Conservation (phyloP, 148 eudicot species). For the Rhododendron ovatum region DNA sequence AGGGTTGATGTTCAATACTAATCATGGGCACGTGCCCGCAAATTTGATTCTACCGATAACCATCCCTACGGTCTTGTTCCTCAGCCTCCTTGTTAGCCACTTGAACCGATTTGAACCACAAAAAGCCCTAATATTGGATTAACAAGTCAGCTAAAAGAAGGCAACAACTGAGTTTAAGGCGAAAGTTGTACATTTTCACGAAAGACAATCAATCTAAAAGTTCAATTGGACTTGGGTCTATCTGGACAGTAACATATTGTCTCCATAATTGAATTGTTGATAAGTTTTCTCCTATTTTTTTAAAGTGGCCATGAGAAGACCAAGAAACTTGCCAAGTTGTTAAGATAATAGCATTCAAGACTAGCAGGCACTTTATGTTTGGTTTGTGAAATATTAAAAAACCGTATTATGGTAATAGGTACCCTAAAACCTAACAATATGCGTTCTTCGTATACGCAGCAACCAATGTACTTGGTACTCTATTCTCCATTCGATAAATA, state of each 20-base stretch:
- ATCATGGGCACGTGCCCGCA: background rate
- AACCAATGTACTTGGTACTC: background rate
- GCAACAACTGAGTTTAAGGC: too few species aligned
- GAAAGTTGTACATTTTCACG: background rate
- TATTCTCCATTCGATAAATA: background rate
- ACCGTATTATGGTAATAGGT: too few species aligned
- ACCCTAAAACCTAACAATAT: too few species aligned
- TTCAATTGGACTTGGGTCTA: background rate
- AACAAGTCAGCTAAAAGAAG: background rate
- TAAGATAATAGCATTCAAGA: too few species aligned
- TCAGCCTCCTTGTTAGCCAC: slow-evolving; percentile 93
- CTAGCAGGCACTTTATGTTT: too few species aligned
- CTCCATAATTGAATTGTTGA: too few species aligned
- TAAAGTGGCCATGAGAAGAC: too few species aligned
- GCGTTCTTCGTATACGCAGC: background rate
- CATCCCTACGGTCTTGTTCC: slow-evolving; percentile 88
- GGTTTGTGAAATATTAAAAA: too few species aligned
- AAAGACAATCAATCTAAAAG: background rate
- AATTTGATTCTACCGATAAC: slow-evolving; percentile 28
- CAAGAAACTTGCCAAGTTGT: too few species aligned
- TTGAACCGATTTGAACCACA: slow-evolving; percentile 95
- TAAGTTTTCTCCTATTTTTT: too few species aligned
- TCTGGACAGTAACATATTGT: background rate
- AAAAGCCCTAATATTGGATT: slow-evolving; percentile 54
- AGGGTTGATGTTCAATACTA: background rate